Base-by-base conservation (phyloP, 768 basidiomycete species). In the Leucocoprinus sp. region DNA sequence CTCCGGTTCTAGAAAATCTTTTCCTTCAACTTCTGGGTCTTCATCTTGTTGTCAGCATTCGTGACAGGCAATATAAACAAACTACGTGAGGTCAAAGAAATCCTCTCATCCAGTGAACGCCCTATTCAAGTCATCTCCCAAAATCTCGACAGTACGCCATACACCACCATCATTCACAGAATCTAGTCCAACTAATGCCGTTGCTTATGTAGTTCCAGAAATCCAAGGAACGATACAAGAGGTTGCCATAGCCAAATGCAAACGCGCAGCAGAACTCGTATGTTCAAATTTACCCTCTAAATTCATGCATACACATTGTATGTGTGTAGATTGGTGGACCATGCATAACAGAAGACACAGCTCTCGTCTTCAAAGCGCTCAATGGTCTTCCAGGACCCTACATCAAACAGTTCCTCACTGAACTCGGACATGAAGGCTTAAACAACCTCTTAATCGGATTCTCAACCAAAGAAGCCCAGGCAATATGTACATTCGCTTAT, bases 21-120 rank as follows among this genome's bases (percentile, higher is more conserved):
- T 19, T 4, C 8, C 37, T n/a, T 6, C 24, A 23, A 45, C 4
- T 9, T 15, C 5, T 23, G 21, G 12, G 14, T 23, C 22, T 6
- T 1, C 4, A 21, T 19, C 18, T 3, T 44, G 4, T 23, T 19
- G 5, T 17, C 45, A 95, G 93, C 85, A 19, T 96, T 97, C 61
- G 91, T 97, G 14, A 97, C 95, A 0, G 90, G 93, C 21, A 97
- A 98, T 60, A 76, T 82, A 15, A 91, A 93, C 69, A 98, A 98
- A 62, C 70, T 98, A 21, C 75, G 71, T 49, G 95, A 98, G 66
- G 91, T 93, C 50, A 78, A 79, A 55, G 76, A 78, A 24, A 97
- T 98, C 58, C 72, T 98, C 14, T 75, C 74, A 0, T 66, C 76
- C 11, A 79, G 79, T 4, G 57, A 65, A 12, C 62, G 71, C n/a